Percentiles rank a stretch among this genome's conserved stretches.
Conservation (phyloP, 371 early-diverging fungal genomes). For the Mortierella sp. region DNA sequence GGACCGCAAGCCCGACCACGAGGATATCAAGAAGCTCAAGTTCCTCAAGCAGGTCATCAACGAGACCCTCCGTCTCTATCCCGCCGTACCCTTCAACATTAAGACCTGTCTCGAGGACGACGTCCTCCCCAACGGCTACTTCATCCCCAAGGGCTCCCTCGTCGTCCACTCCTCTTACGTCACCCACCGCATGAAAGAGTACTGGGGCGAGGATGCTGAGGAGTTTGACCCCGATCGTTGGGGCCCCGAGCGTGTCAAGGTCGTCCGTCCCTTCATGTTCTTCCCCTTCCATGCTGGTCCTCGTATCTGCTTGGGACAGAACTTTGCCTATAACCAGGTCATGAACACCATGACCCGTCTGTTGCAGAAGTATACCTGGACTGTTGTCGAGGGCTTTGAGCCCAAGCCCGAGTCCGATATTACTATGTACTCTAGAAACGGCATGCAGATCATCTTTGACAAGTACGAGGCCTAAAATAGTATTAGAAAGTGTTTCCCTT, state of each 20-base stretch:
- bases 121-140: conserved; percentile 61
- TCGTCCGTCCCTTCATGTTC: conserved; percentile 53
- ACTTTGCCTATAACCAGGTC: conserved; percentile 56
- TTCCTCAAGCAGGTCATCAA: conserved; percentile 62
- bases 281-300: conserved; percentile 59
- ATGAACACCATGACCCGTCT: conserved; percentile 50
- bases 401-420: conserved; percentile 56
- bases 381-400: conserved; percentile 44
- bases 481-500: background rate
- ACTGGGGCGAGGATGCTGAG: conserved; percentile 78
- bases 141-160: conserved; percentile 68
- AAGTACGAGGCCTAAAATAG: conserved; percentile 25
- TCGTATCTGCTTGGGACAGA: conserved; percentile 55
- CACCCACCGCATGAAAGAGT: conserved; percentile 62
- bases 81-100: conserved; percentile 57
- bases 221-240: conserved; percentile 76
- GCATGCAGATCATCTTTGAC: conserved; percentile 51
- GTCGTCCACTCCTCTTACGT: conserved; percentile 63
- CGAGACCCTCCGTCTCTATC: conserved; percentile 61
- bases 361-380: conserved; percentile 48
- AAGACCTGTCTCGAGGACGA: conserved; percentile 62
- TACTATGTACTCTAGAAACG: conserved; percentile 57
- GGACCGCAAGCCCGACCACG: conserved; percentile 49
- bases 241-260: conserved; percentile 59
- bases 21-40: conserved; percentile 58